Conservation (phyloP, 2,329 filamentous ascomycete species). For the Verruconis gallopava region DNA sequence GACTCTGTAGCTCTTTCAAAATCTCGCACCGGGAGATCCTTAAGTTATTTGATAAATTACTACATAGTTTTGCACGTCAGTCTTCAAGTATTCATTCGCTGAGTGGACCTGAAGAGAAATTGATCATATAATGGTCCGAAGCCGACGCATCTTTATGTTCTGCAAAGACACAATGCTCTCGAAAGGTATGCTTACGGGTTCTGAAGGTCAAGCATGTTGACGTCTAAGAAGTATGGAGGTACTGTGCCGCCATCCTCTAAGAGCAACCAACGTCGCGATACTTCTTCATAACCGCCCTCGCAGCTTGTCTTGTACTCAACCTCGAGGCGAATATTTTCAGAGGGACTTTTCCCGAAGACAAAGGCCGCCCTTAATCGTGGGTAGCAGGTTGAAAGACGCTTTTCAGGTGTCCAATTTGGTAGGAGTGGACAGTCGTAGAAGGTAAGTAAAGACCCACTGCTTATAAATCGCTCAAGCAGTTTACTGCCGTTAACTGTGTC, state of each 20-base stretch:
- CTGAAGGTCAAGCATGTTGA: constrained; percentile 5
- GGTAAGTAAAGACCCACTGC: not conserved
- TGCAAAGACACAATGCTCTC: not conserved
- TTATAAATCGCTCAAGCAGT: not conserved
- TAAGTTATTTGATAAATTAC: not conserved
- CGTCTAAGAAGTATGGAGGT: constrained; percentile 1
- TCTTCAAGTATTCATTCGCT: not conserved
- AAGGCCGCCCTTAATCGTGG: constrained; percentile 1
- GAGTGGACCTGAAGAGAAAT: not conserved
- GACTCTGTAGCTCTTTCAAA: not conserved
- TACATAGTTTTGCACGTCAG: not conserved
- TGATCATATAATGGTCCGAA: not conserved
- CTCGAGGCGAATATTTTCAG: not conserved
- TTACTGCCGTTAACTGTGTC: not conserved
- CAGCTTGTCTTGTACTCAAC: not conserved
- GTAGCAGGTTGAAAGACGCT: not conserved
- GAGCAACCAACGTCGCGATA: not conserved
- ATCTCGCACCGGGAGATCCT: not conserved
- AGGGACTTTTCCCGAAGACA: not conserved
- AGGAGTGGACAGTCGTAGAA: not conserved
- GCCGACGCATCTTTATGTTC: not conserved
- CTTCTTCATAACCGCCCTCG: not conserved
- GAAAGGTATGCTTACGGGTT: not conserved
- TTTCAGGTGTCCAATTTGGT: not conserved
- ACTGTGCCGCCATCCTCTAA: not conserved